Base-by-base conservation (phyloP, 2,329 filamentous ascomycete genomes). In the Geosmithia morbida region DNA sequence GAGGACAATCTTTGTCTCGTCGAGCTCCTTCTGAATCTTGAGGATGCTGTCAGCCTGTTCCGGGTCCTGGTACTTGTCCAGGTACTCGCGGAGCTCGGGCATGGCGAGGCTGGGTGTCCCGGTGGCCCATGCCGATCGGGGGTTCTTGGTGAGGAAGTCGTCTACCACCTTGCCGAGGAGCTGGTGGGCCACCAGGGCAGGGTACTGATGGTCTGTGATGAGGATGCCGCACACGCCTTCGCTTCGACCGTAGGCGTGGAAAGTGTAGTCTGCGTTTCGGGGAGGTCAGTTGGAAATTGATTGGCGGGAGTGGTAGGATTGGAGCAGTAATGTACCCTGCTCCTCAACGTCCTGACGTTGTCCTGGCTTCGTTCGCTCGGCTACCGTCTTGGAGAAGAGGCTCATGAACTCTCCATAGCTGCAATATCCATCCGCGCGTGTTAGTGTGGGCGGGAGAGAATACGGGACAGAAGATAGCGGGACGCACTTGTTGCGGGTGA, bases 1-100 rank as follows among this genome's bases (percentile, higher is more conserved):
- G 57, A 98, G 74, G 50, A 95, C 83, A 60, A 94, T 89, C 77
- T 96, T 97, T 51, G 90, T 97, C 74, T 96, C 89, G 60, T 97
- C 89, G 51, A 98, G 74, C 70, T 98, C 88, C 68, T 87, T 85
- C 66, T 97, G 90, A 58, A 98, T 96, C 74, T 87, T 89, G 72
- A 87, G 79, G 61, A 97, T 94, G 66, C 83, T 90, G 68, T 94
- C 88, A 54, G 87, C 89, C 67, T 94, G 77, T 59, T 81, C 73
- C 13, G 90, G 88, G 63, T 96, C 85, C 69, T 95, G 86, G 68
- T 88, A 94, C 58, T 74, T 74, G 58, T 59, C 59, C 44, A 79
- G 61, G 66, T 94, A 94, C 41, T 87, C 83, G 63, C 86, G 82
- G 48, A 97, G 74, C 61, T 83, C 76, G 42, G 85, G 84, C 61